These are phyloP conservation scores for Acarospora socialis DNA, from an alignment of 2,329 filamentous ascomycete genomes.

Conservation along the genomic window DNA sequence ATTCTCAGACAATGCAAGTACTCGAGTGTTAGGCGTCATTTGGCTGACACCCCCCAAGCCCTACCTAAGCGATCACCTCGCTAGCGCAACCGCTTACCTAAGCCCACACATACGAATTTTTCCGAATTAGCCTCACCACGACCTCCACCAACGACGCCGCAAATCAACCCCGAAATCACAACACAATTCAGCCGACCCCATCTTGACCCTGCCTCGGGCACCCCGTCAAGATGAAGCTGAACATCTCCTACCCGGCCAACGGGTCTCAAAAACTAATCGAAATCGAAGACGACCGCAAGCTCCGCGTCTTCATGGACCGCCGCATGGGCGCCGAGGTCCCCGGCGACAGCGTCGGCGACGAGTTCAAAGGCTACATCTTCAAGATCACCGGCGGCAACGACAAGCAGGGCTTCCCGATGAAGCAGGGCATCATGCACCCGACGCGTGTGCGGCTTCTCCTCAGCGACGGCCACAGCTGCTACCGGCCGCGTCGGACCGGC, in stretches of 20 bases:
- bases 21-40: no score
- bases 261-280: slow-evolving; percentile 99
- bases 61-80: no score
- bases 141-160: neutral
- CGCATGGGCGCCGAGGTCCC: slow-evolving; percentile 64
- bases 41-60: no score
- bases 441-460: slow-evolving; percentile 97
- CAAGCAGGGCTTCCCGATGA: slow-evolving; percentile 99
- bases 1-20: no score
- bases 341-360: slow-evolving; percentile 89
- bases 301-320: slow-evolving; percentile 98
- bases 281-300: slow-evolving; percentile 97
- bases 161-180: no score
- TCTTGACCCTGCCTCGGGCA: slow-evolving; percentile 30
- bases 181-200: slow-evolving; percentile 19
- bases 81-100: no score
- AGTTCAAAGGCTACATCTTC: slow-evolving; percentile 99
- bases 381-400: slow-evolving; percentile 99
- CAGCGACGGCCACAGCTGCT: slow-evolving; percentile 94
- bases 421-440: slow-evolving; percentile 99
- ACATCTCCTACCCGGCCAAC: slow-evolving; percentile 89
- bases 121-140: neutral
- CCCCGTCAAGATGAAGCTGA: slow-evolving; percentile 59
- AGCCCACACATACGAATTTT: no score
- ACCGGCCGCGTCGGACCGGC: slow-evolving; percentile 91